Percentiles rank a stretch among this genome's conserved stretches.
Conservation (phyloP, 2,329 filamentous ascomycete species). For the Penicillium janthinellum region DNA sequence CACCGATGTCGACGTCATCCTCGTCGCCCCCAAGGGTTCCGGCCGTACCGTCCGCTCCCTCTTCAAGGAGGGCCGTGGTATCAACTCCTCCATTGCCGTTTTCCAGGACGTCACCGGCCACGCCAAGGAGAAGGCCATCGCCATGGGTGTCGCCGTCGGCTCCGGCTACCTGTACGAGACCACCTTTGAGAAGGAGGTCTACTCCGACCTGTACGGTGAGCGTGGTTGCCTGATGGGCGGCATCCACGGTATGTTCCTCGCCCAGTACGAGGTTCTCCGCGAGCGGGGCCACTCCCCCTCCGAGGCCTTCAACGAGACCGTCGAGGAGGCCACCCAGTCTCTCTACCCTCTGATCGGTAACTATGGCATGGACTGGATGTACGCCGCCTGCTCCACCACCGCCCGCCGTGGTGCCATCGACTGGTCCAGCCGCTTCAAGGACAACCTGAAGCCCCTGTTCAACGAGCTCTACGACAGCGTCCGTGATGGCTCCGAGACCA, state of each 20-base stretch:
- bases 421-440: conserved; percentile 97
- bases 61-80: conserved; percentile 98
- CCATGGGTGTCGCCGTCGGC: conserved; percentile 94
- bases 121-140: conserved; percentile 96
- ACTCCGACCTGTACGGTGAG: conserved; percentile 99
- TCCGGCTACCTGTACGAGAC: conserved; percentile 99
- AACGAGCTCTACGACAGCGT: conserved; percentile 95
- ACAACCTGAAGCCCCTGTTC: conserved; percentile 97
- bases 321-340: conserved; percentile 98
- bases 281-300: conserved; percentile 97
- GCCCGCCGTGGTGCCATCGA: conserved; percentile 98
- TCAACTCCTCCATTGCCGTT: conserved; percentile 99
- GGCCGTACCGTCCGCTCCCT: conserved; percentile 97
- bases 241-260: conserved; percentile 99
- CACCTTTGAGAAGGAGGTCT: conserved; percentile 99
- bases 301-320: conserved; percentile 99
- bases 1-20: conserved; percentile 96
- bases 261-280: conserved; percentile 99
- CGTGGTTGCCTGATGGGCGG: conserved; percentile 99
- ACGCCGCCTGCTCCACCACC: conserved; percentile 98
- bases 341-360: conserved; percentile 96
- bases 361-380: conserved; percentile 99
- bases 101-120: conserved; percentile 98
- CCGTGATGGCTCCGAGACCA: conserved; percentile 86
- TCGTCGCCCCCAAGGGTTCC: conserved; percentile 98